phyloP scores from a whole-genome alignment of 1,139 yeast species.

The Taphrina confusa region DNA sequence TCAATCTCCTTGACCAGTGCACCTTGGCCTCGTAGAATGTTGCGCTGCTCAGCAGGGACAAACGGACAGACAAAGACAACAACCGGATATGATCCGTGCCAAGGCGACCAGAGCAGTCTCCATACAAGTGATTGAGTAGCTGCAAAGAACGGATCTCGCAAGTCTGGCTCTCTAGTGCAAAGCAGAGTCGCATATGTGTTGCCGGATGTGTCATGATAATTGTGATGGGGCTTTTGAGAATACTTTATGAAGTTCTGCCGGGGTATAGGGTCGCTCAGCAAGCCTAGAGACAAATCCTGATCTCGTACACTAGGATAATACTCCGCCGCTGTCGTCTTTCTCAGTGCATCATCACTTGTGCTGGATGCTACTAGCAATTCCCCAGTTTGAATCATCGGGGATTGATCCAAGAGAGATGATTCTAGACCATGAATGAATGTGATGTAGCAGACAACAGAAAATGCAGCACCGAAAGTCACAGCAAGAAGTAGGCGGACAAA shows the following conservation, averaged over 20 bases:
- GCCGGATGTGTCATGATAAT: neutral
- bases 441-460: too few relatives aligned
- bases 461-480: too few relatives aligned
- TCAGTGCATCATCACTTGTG: too few relatives aligned
- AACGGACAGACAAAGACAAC: slow-evolving; percentile 18
- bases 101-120: slow-evolving; percentile 23
- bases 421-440: too few relatives aligned
- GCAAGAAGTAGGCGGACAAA: neutral
- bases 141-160: slow-evolving; percentile 22
- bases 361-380: too few relatives aligned
- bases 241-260: neutral
- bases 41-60: slow-evolving; percentile 15
- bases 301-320: neutral
- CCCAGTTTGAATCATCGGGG: too few relatives aligned
- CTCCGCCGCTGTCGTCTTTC: too few relatives aligned
- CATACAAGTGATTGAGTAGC: slow-evolving; percentile 25
- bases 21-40: slow-evolving; percentile 27
- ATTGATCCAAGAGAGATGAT: too few relatives aligned
- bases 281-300: neutral
- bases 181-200: slow-evolving; percentile 16
- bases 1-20: slow-evolving; percentile 31
- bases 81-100: slow-evolving; percentile 15
- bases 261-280: slow-evolving; percentile 14
- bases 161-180: slow-evolving; percentile 24
- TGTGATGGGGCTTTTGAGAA: slow-evolving; percentile 9